Base-by-base conservation (phyloP, 441 rosid genomes). In the Adansonia gregorii region DNA sequence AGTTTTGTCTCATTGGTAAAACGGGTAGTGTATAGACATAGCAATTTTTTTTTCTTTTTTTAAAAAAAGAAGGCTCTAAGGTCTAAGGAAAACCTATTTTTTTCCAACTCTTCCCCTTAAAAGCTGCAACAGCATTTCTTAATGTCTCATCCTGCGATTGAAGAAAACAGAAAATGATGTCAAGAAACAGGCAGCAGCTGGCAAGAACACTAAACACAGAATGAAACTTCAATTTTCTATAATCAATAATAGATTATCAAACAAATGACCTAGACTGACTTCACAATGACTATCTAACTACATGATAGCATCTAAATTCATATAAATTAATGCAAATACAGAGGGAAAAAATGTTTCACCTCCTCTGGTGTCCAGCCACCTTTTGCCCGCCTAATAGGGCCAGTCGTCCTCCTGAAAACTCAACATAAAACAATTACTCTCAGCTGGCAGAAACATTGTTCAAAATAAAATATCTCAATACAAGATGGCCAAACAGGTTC, bases 291-390 rank as follows among this genome's bases (percentile, higher is more conserved):
- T 41, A 5, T 43, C 71, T 43, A 41, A 66, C 71, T 14, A 41
- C 17, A 43, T 15, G 14, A n/a, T 66, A 41, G 6, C 12, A 66
- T 66, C 6, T 66, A 56, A n/a, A 61, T 5, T 22, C 41, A 0
- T 66, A 66, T 41, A 48, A 71, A 17, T 45, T 17, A 69, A 69
- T 35, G 19, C 6, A 35, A 55, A 46, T 61, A 61, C 46, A 14
- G 73, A 71, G 17, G 24, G 39, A 58, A 10, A 73, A 72, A 45
- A 49, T 82, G 82, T 55, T 86, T 71, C 60, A 94, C 98, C 97
- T 96, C 99, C 82, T 91, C 94, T 0, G 89, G 94, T 78, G 98
- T 96, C 99, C 99, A 96, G 59, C 99, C 99, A 8, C 99, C 99
- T 84, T 94, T 96, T 1, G 59, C 59, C n/a, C 59, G 59, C 20